Evolutionary conservation across 495 filamentous ascomycete species (phyloP).

Genomic region (Penicillium daleae): DNA sequence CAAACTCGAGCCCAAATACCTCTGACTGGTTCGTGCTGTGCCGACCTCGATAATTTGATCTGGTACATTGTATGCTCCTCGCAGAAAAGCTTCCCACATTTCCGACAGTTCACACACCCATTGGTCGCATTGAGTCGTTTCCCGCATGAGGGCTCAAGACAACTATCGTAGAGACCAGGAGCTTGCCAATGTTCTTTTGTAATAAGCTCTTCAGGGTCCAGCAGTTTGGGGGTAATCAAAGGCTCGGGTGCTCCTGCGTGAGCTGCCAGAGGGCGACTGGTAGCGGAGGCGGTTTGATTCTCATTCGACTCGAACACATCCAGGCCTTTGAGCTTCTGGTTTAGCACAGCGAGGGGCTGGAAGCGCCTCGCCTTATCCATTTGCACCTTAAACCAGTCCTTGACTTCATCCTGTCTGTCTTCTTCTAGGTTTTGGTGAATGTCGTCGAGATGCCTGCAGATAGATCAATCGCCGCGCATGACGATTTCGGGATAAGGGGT

Average conservation of each 20-base stretch:
- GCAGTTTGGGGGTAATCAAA: constrained; percentile 30
- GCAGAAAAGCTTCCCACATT: constrained; percentile 92
- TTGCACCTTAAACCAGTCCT: constrained; percentile 96
- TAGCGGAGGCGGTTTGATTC: constrained; percentile 39
- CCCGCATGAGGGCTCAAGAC: constrained; percentile 85
- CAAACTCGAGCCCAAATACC: constrained; percentile 95
- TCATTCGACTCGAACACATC: constrained; percentile 98
- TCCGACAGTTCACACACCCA: constrained; percentile 87
- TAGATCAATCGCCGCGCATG: constrained; percentile 28
- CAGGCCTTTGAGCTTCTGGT: constrained; percentile 95
- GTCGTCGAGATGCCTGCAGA: constrained; percentile 84
- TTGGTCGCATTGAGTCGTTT: constrained; percentile 75
- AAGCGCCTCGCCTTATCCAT: constrained; percentile 95
- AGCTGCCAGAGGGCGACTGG: constrained; percentile 35
- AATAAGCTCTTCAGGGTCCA: constrained; percentile 87
- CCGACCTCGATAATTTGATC: constrained; percentile 93
- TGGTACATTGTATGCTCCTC: constrained; percentile 99
- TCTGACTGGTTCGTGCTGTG: constrained; percentile 87
- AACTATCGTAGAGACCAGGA: constrained; percentile 70
- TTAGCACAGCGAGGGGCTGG: constrained; percentile 86
- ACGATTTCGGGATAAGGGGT: neutral
- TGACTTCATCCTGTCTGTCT: constrained; percentile 92
- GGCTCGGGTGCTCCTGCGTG: constrained; percentile 40
- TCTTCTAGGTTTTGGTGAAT: constrained; percentile 91
- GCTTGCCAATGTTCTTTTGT: constrained; percentile 88